A percentile compares a stretch with the other conserved stretches of the same genome.
These are phyloP conservation scores for Hypoxylon sp. DNA, from an alignment of 2,329 filamentous ascomycete genomes.

Conservation along the genomic window DNA sequence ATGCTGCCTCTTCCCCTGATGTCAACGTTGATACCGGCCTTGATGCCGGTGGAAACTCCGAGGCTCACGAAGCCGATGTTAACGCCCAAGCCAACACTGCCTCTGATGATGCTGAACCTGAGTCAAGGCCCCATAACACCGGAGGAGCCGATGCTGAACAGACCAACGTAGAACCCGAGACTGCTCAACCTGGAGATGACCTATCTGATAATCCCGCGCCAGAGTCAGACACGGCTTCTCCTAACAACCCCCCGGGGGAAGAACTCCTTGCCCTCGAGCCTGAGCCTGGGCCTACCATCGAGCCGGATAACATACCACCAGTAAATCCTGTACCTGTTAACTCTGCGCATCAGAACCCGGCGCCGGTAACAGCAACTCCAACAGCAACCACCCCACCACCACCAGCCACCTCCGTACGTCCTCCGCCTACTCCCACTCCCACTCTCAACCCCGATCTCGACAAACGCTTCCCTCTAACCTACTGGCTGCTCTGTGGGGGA, in stretches of 20 bases:
- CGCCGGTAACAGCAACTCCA: not conserved
- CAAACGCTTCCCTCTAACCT: slow-evolving; percentile 17
- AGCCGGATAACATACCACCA: not conserved
- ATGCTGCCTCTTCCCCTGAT: not conserved
- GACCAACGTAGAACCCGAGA: not conserved
- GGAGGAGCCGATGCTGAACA: not conserved
- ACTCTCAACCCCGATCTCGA: not conserved
- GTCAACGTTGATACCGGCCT: not conserved
- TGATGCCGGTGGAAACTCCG: not conserved
- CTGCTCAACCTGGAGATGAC: not conserved
- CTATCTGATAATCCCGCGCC: not conserved
- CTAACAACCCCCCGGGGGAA: not conserved
- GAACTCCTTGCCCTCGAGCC: no score
- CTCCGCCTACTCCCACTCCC: not conserved
- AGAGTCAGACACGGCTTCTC: not conserved
- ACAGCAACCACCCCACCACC: not conserved
- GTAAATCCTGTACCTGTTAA: not conserved
- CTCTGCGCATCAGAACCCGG: not conserved
- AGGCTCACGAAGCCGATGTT: not conserved
- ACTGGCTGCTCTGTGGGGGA: slow-evolving; percentile 38
- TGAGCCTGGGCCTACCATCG: not conserved
- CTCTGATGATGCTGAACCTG: not conserved
- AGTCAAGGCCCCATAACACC: not conserved
- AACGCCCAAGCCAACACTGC: not conserved
- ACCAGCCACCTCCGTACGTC: not conserved